Base-by-base conservation (phyloP, 164 flowering plant species). In the Paratinospora sagittata region DNA sequence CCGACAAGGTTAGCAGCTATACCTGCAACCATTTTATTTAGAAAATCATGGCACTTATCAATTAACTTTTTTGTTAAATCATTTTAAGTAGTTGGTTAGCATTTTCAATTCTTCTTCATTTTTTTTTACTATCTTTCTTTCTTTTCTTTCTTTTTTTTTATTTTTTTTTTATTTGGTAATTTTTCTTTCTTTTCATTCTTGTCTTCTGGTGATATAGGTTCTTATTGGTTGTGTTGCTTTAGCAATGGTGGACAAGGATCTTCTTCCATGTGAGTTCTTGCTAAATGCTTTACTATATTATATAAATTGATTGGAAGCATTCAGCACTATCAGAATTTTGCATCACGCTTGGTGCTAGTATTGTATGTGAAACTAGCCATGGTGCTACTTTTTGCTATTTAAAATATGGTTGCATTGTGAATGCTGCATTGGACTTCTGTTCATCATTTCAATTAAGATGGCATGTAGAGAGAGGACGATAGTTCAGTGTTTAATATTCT, bases 211-310 rank as follows among this genome's bases (percentile, higher is more conserved):
- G 52, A 21, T 84, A 8, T 77, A 96, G 99, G 97, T 96, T 75
- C 87, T 96, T 30, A 89, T 96, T 69, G 96, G 91, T 57, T 88
- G 81, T 83, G 97, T 93, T 84, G 98, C 91, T 62, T n/a, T 96
- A 74, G 89, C 97, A 63, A 93, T 96, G 99, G 92, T 91, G 34
- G 86, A 91, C 63, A 84, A 75, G 52, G 89, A 84, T 81, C 96
- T 93, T 75, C 76, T 96, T 66, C 93, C 87, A 34, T 82, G 99
- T 93, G 82, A 89, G 99, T 84, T 19, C 16, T 39, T 73, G 65
- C 3, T 8, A 19, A 52, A 52, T 63, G 63, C 27, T 39, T 69
- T 67, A 10, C 60, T n/a, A n/a, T 27, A 12, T 19, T 41, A 13
- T 17, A 26, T 8, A 23, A n/a, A 57, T 33, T 19, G 14, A 70